Conservation (phyloP, 805 yeast genomes). For the Candida silvatica region DNA sequence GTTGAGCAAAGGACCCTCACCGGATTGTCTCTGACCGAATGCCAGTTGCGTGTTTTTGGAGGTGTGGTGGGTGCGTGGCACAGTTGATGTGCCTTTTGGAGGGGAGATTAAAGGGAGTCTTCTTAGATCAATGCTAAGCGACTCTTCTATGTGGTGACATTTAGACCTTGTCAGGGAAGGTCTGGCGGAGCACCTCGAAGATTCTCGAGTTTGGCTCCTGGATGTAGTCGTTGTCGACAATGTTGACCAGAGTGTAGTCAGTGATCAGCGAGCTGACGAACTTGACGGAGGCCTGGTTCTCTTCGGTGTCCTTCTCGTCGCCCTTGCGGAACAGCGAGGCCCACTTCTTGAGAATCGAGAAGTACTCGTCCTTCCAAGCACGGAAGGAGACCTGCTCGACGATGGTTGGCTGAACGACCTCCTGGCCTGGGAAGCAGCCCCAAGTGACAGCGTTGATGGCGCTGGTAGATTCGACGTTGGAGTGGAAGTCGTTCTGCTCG, state of each 20-base stretch:
- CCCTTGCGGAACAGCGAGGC: constrained; percentile 25
- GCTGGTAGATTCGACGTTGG: constrained; percentile 52
- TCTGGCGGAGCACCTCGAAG: not conserved
- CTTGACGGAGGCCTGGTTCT: constrained; percentile 20
- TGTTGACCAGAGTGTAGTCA: constrained; percentile 69
- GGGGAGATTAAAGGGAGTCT: not conserved
- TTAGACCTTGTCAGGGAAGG: not conserved
- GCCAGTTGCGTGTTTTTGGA: too few species aligned
- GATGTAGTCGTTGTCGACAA: constrained; percentile 81
- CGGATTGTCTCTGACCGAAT: too few species aligned
- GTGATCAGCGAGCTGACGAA: constrained; percentile 41
- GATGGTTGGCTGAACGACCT: constrained; percentile 90
- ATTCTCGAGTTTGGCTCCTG: constrained; percentile 5
- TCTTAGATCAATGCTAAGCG: too few species aligned
- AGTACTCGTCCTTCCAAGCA: constrained; percentile 97
- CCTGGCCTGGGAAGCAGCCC: constrained; percentile 97
- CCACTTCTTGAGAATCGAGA: constrained; percentile 80
- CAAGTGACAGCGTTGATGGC: constrained; percentile 92
- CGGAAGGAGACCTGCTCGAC: constrained; percentile 86
- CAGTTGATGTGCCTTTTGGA: constrained; percentile 4
- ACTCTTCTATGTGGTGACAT: too few species aligned
- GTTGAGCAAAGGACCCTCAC: too few species aligned
- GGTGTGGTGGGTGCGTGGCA: too few species aligned
- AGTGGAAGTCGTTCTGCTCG: constrained; percentile 43
- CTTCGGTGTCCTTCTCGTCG: constrained; percentile 13